Base-by-base conservation (phyloP, 176 grass and related monocot species). In the Phoenix dactylifera region DNA sequence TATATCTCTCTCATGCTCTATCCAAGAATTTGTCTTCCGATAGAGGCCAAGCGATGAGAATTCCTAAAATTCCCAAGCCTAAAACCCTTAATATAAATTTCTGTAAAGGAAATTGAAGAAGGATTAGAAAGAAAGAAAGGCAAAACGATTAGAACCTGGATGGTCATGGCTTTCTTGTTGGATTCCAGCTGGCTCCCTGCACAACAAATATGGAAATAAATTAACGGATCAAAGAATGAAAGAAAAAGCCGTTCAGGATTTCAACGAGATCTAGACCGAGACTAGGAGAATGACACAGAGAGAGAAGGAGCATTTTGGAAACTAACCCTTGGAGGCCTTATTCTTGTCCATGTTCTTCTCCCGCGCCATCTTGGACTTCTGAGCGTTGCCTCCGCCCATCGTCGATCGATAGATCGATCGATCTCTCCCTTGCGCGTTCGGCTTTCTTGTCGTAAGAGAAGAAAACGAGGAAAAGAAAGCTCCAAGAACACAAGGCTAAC, bases 161-260 rank as follows among this genome's bases (percentile, higher is more conserved):
- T 82, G 58, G 14, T 75, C 84, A 87, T 87, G 44, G 84, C 84
- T 58, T 87, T 87, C 71, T 87, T 87, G 70, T 87, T 87, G 58
- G 71, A 56, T 35, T 82, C 84, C 59, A 87, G 79, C 68, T 87
- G 79, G 22, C 79, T 87, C 55, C 70, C 84, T 82, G 57, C 64
- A 22, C 19, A 4, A 7, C 16, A 32, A 63, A 12, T 12, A 44
- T 14, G 9, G 6, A 14, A 10, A 44, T 44, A 22, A 49, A 50
- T 9, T 14, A 49, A 50, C 17, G 15, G 6, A 22, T 17, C 9
- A 22, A 64, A 18, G 64, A 55, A 60, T 16, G 35, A 39, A 16
- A 16, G 16, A 28, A 16, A 24, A 55, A 7, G 15, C 5, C 15
- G 6, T 50, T 26, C 50, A 26, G 24, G 52, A 65, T 60, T 64